A percentile compares a stretch with the other conserved stretches of the same genome.
phyloP scores from a whole-genome alignment of 495 filamentous ascomycete species.

The Friedmanniomyces endolithicus region DNA sequence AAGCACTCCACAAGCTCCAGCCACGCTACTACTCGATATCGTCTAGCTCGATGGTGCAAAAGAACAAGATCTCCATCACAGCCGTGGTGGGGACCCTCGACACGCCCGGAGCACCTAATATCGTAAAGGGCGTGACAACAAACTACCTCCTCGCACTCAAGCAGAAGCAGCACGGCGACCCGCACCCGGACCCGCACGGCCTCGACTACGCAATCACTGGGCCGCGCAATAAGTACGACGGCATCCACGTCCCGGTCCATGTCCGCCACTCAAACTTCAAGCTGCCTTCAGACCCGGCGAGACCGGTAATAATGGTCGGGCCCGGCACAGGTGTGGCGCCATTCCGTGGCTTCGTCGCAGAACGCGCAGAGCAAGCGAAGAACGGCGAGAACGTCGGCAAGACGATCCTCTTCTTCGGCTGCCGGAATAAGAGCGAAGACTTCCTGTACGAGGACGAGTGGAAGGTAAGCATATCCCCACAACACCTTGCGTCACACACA shows the following conservation, averaged over 20 bases:
- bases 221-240: conserved; percentile 93
- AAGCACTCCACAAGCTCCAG: conserved; percentile 87
- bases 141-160: conserved; percentile 96
- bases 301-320: conserved; percentile 90
- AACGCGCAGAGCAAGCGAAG: conserved; percentile 69
- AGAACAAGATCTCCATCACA: conserved; percentile 86
- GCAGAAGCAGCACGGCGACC: conserved; percentile 89
- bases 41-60: conserved; percentile 86
- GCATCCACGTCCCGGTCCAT: conserved; percentile 89
- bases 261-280: conserved; percentile 99
- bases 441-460: conserved; percentile 88
- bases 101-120: conserved; percentile 63
- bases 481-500: neutral
- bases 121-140: conserved; percentile 88
- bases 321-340: conserved; percentile 95
- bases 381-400: conserved; percentile 76
- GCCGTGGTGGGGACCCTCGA: conserved; percentile 79
- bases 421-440: conserved; percentile 71
- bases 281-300: conserved; percentile 85
- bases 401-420: conserved; percentile 89
- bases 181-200: conserved; percentile 72
- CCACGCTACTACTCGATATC: conserved; percentile 99
- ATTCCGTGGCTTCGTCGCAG: conserved; percentile 90
- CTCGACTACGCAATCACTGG: conserved; percentile 80
- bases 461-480: conserved; percentile 57